Conservation (phyloP, 2,329 filamentous ascomycete species). For the Hymenoscyphus scutula region DNA sequence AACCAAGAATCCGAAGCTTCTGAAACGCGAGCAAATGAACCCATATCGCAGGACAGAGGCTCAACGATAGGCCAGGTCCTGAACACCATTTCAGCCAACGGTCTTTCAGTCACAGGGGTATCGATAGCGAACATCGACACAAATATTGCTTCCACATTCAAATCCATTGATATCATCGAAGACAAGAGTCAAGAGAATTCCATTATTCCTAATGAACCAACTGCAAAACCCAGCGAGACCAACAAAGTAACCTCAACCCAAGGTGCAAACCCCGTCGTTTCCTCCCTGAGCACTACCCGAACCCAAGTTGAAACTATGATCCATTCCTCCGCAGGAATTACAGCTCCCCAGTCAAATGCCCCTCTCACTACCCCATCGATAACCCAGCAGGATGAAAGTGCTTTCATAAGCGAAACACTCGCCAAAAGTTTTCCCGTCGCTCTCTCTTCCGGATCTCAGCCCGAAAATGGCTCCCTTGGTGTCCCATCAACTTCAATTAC, state of each 20-base stretch:
- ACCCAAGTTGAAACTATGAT: not conserved
- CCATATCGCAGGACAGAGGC: no score
- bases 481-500: not conserved
- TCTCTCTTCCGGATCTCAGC: no score
- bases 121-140: conserved; percentile 1
- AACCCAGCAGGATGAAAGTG: not conserved
- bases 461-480: not conserved
- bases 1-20: no score
- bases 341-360: not conserved
- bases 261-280: not conserved
- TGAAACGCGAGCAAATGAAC: no score
- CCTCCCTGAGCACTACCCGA: not conserved
- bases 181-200: not conserved
- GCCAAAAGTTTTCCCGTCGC: not conserved
- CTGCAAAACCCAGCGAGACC: not conserved
- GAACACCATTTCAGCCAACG: not conserved
- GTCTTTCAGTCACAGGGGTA: not conserved
- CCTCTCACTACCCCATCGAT: not conserved
- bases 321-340: not conserved
- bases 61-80: no score
- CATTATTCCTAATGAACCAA: not conserved
- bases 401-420: not conserved
- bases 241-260: not conserved
- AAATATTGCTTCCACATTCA: not conserved
- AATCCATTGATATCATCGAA: no score